These are phyloP conservation scores for Verbascum thapsus DNA, from an alignment of 257 asterid genomes.

Conservation along the genomic window DNA sequence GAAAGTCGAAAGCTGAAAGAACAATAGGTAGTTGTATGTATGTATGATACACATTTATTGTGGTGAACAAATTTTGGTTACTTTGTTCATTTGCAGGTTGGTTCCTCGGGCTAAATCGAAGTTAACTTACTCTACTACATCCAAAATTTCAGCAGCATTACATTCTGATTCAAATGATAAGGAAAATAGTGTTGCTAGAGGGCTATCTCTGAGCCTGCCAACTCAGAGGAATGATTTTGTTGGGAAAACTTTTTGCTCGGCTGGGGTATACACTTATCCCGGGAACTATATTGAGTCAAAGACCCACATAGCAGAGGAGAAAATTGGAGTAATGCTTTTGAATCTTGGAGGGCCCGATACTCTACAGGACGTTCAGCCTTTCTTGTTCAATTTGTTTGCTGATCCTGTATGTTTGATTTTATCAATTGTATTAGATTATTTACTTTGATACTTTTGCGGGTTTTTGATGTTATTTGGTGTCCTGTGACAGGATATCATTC, in stretches of 20 bases:
- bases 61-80: not conserved
- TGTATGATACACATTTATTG: not conserved
- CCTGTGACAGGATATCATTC: conserved; percentile 76
- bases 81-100: conserved; percentile 45
- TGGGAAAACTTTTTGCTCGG: conserved; percentile 53
- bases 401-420: conserved; percentile 68
- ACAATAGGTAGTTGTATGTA: not conserved
- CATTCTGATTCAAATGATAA: conserved; percentile 30
- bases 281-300: conserved; percentile 36
- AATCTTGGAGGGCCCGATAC: conserved; percentile 98
- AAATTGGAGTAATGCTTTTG: conserved; percentile 82
- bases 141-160: conserved; percentile 21
- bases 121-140: conserved; percentile 31
- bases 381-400: conserved; percentile 85
- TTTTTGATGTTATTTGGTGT: conserved; percentile 24
- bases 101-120: conserved; percentile 33
- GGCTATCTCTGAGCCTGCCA: conserved; percentile 39
- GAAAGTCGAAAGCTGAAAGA: no score
- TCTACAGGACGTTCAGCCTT: conserved; percentile 91
- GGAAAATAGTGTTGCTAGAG: conserved; percentile 29
- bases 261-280: conserved; percentile 49
- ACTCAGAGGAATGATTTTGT: conserved; percentile 35
- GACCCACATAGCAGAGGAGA: conserved; percentile 56
- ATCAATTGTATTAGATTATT: not conserved
- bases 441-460: conserved; percentile 4